phyloP scores from a whole-genome alignment of 2,329 filamentous ascomycete genomes.

The Xylariales sp. region DNA sequence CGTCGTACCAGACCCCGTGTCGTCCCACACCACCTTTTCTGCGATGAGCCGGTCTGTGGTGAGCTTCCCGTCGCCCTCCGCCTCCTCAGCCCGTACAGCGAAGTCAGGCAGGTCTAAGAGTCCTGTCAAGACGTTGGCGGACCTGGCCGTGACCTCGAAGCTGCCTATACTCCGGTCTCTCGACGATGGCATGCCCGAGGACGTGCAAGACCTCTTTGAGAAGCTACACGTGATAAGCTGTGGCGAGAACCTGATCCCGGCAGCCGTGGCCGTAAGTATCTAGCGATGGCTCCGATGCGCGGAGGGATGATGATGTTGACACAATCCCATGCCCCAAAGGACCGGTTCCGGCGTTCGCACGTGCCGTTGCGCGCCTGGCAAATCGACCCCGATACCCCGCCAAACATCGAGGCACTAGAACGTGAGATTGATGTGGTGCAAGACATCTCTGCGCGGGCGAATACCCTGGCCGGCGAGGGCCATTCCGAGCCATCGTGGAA shows the following conservation, averaged over 20 bases:
- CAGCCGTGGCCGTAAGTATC: neutral
- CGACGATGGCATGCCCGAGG: neutral
- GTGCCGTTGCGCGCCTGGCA: conserved; percentile 1
- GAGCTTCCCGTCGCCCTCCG: neutral
- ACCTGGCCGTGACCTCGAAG: neutral
- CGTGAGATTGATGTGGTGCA: conserved; percentile 5
- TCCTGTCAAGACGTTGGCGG: conserved; percentile 8
- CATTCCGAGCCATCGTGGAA: conserved; percentile 9
- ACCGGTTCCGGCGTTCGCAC: neutral
- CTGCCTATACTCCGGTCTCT: conserved; percentile 1
- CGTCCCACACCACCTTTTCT: neutral
- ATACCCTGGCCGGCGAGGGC: neutral
- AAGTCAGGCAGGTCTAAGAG: conserved; percentile 9
- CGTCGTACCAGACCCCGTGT: neutral
- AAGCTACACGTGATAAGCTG: neutral
- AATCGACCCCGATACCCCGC: conserved; percentile 2
- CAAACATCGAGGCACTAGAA: neutral
- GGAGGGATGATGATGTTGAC: neutral
- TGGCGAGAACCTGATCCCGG: neutral
- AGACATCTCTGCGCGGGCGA: conserved; percentile 9
- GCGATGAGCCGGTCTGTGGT: neutral
- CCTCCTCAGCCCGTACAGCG: neutral
- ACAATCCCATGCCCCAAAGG: neutral
- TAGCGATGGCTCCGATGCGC: neutral
- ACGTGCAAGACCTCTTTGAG: conserved; percentile 5